Conservation (phyloP, 1,284 basidiomycete genomes). For the Vanrija sp. region DNA sequence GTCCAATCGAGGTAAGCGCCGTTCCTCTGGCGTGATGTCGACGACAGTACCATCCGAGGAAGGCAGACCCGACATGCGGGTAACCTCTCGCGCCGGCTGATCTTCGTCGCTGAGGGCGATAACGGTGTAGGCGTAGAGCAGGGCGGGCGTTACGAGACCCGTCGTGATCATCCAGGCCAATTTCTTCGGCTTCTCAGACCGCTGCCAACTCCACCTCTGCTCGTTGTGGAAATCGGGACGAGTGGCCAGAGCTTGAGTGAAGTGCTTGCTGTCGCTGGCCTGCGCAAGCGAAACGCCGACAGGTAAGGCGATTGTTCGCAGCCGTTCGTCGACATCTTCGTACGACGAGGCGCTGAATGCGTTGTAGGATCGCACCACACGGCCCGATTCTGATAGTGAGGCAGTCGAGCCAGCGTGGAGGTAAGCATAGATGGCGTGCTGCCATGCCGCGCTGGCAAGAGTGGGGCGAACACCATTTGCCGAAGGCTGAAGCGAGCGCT, state of each 20-base stretch:
- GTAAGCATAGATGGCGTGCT: slow-evolving; percentile 46
- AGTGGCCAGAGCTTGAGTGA: slow-evolving; percentile 4
- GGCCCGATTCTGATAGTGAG: slow-evolving; percentile 20
- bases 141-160: slow-evolving; percentile 21
- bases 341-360: slow-evolving; percentile 24
- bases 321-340: slow-evolving; percentile 20
- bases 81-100: slow-evolving; percentile 30
- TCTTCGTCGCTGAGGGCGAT: slow-evolving; percentile 35
- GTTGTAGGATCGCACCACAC: slow-evolving; percentile 28
- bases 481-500: slow-evolving; percentile 35
- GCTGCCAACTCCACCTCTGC: slow-evolving; percentile 31
- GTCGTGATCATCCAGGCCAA: slow-evolving; percentile 31
- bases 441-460: slow-evolving; percentile 42
- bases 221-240: slow-evolving; percentile 14
- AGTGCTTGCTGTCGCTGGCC: slow-evolving; percentile 11
- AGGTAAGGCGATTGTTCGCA: slow-evolving; percentile 26
- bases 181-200: slow-evolving; percentile 32
- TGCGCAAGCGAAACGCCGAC: slow-evolving; percentile 22
- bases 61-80: slow-evolving; percentile 28
- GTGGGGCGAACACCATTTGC: slow-evolving; percentile 30
- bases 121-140: slow-evolving; percentile 43
- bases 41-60: slow-evolving; percentile 31
- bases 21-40: slow-evolving; percentile 23
- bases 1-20: slow-evolving; percentile 29
- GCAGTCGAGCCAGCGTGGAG: slow-evolving; percentile 25